These are phyloP conservation scores for Fragosphaeria purpurea DNA, from an alignment of 2,329 filamentous ascomycete genomes.

Conservation along the genomic window DNA sequence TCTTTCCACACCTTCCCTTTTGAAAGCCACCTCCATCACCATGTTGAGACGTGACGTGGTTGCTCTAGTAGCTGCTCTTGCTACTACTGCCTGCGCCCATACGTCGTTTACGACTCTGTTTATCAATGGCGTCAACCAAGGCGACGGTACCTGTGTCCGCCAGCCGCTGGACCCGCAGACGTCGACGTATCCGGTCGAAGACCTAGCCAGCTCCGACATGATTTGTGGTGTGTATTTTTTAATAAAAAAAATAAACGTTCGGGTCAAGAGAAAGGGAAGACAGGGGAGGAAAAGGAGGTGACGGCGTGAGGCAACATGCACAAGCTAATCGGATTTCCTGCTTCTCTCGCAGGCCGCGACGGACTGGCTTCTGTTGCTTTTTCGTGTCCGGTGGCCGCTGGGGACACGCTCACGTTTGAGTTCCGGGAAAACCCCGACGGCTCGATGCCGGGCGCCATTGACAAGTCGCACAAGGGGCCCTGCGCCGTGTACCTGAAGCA, in stretches of 20 bases:
- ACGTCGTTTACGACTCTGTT: constrained; percentile 56
- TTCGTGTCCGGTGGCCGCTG: constrained; percentile 39
- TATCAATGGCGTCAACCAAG: constrained; percentile 52
- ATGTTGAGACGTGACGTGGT: too few relatives aligned
- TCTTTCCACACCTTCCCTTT: neutral
- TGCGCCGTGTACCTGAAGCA: constrained; percentile 68
- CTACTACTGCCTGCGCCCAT: constrained; percentile 38
- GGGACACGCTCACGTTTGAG: constrained; percentile 53
- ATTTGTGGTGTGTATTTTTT: constrained; percentile 51
- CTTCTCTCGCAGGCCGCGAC: constrained; percentile 26
- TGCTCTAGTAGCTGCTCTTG: constrained; percentile 25
- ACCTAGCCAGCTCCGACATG: constrained; percentile 52
- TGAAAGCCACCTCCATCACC: too few relatives aligned
- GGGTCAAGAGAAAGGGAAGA: too few relatives aligned
- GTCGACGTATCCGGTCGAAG: constrained; percentile 47
- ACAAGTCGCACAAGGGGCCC: constrained; percentile 54
- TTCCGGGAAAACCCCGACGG: constrained; percentile 53
- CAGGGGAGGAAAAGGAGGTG: too few relatives aligned
- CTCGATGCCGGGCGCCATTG: constrained; percentile 44
- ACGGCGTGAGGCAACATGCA: too few relatives aligned
- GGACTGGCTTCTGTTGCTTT: constrained; percentile 36
- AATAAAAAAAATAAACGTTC: neutral
- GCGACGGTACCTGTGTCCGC: constrained; percentile 62
- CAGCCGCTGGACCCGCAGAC: constrained; percentile 46
- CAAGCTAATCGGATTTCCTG: neutral